These are phyloP conservation scores for Drosera spatulata DNA, from an alignment of 179 eudicot genomes.

Conservation along the genomic window DNA sequence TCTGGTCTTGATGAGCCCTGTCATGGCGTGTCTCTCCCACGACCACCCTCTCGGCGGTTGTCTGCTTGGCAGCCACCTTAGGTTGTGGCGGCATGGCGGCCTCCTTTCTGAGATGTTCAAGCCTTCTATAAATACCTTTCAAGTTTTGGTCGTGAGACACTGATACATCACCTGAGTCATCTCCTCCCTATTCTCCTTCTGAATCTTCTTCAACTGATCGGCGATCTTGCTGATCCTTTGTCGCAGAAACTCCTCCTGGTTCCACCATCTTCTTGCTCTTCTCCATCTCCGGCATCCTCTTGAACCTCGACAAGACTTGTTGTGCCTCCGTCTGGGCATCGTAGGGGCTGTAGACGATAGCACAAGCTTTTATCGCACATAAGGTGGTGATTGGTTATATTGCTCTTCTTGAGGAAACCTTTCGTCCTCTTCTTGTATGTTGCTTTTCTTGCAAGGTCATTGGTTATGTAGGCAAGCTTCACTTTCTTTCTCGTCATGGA, in stretches of 20 bases:
- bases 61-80: neutral
- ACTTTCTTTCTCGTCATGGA: slow-evolving; percentile 67
- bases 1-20: too few relatives aligned
- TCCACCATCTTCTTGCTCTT: slow-evolving; percentile 18
- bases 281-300: slow-evolving; percentile 41
- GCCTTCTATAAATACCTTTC: slow-evolving; percentile 17
- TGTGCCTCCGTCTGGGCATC: slow-evolving; percentile 20
- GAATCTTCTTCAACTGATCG: slow-evolving; percentile 22
- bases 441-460: slow-evolving; percentile 53
- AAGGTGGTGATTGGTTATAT: slow-evolving; percentile 47
- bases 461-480: slow-evolving; percentile 48
- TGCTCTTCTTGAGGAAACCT: slow-evolving; percentile 52
- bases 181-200: slow-evolving; percentile 32
- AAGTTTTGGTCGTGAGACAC: slow-evolving; percentile 18
- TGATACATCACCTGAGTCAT: slow-evolving; percentile 5
- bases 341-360: slow-evolving; percentile 43
- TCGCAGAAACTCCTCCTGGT: slow-evolving; percentile 14
- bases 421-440: slow-evolving; percentile 57
- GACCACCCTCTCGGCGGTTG: neutral
- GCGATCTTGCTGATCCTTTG: slow-evolving; percentile 25
- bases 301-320: slow-evolving; percentile 23
- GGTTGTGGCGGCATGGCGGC: neutral
- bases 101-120: slow-evolving; percentile 10
- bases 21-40: neutral
- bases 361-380: slow-evolving; percentile 53